These are phyloP conservation scores for Tuctoria greenei DNA, from an alignment of 176 grass and related monocot genomes.

Conservation along the genomic window DNA sequence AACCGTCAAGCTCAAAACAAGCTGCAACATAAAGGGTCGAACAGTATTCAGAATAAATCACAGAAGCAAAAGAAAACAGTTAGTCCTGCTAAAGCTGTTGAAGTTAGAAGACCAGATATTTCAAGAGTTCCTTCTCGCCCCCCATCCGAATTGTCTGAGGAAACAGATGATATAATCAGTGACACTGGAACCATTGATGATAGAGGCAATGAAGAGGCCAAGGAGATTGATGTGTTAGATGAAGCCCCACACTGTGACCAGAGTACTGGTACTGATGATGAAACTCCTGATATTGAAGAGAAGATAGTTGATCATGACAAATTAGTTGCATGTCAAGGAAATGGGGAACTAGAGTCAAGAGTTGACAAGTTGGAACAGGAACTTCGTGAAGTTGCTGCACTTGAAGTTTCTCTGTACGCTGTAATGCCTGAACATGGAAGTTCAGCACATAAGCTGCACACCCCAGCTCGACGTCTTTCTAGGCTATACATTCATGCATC, in stretches of 20 bases:
- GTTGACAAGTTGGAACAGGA: slow-evolving; percentile 81
- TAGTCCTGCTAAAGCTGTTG: slow-evolving; percentile 44
- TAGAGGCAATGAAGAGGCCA: slow-evolving; percentile 77
- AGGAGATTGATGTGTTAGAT: slow-evolving; percentile 93
- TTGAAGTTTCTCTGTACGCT: slow-evolving; percentile 89
- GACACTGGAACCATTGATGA: slow-evolving; percentile 53
- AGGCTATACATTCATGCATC: slow-evolving; percentile 72
- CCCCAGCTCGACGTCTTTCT: slow-evolving; percentile 84
- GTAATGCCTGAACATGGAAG: slow-evolving; percentile 72
- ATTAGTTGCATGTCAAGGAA: slow-evolving; percentile 49
- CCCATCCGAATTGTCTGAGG: slow-evolving; percentile 71
- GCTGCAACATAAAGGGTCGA: slow-evolving; percentile 70
- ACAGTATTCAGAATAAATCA: slow-evolving; percentile 53
- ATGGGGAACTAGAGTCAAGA: slow-evolving; percentile 53
- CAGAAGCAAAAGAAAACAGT: slow-evolving; percentile 58
- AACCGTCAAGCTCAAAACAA: slow-evolving; percentile 55
- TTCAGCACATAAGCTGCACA: slow-evolving; percentile 93
- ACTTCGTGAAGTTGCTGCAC: slow-evolving; percentile 84
- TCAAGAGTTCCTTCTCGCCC: slow-evolving; percentile 50
- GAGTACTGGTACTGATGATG: slow-evolving; percentile 92
- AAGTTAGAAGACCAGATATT: slow-evolving; percentile 53
- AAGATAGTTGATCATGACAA: slow-evolving; percentile 53
- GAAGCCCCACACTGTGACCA: slow-evolving; percentile 88
- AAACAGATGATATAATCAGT: slow-evolving; percentile 58
- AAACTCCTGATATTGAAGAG: slow-evolving; percentile 80